phyloP scores from a whole-genome alignment of 305 asterid species.

The Fraxinus albicans region DNA sequence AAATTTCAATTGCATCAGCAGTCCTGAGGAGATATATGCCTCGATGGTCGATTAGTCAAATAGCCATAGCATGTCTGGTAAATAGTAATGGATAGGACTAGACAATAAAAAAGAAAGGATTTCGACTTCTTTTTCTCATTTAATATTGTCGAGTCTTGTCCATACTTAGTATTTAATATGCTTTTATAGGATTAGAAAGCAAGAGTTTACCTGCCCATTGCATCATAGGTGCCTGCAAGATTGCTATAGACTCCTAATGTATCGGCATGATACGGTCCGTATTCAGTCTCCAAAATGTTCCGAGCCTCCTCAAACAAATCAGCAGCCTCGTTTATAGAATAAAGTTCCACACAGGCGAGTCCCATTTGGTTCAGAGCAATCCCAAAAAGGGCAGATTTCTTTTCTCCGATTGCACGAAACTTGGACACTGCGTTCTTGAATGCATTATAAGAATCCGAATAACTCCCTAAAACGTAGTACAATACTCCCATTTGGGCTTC shows the following conservation, averaged over 20 bases:
- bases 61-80: not conserved
- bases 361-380: constrained; percentile 89
- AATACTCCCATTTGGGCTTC: constrained; percentile 95
- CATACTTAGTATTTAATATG: not conserved
- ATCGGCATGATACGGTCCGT: constrained; percentile 79
- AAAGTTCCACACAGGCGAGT: constrained; percentile 77
- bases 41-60: not conserved
- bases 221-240: constrained; percentile 93
- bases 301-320: constrained; percentile 78
- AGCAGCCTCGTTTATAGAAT: constrained; percentile 72
- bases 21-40: constrained; percentile 42
- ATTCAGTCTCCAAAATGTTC: constrained; percentile 62
- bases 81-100: not conserved
- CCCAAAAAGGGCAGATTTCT: constrained; percentile 79
- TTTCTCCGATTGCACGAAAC: constrained; percentile 65
- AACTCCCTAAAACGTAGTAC: constrained; percentile 72
- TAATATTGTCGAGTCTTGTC: not conserved
- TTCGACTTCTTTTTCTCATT: not conserved
- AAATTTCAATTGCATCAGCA: constrained; percentile 71
- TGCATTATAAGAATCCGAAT: constrained; percentile 58
- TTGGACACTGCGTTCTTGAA: constrained; percentile 57
- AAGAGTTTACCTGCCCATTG: constrained; percentile 80
- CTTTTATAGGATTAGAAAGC: not conserved
- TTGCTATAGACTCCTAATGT: constrained; percentile 87
- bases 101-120: not conserved